Evolutionary conservation across 139 green algal genomes (phyloP).

Genomic region (Dunaliella primolecta): DNA sequence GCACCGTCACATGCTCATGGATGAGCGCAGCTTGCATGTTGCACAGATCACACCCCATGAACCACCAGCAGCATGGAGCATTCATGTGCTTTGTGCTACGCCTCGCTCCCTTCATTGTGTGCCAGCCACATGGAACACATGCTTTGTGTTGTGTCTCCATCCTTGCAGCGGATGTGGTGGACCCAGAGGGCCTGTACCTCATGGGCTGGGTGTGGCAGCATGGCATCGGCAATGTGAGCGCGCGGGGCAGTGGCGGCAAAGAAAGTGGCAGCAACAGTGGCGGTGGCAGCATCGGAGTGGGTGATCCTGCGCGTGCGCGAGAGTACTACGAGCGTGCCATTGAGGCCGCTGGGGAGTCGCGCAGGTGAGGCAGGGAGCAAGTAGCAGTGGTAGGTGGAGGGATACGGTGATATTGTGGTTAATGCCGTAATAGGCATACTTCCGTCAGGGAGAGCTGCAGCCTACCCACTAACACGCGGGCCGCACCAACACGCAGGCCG

Average conservation of each 20-base stretch:
- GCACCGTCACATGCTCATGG: not conserved
- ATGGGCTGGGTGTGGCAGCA: conserved; percentile 31
- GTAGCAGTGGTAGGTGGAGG: too few species aligned
- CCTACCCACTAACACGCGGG: too few species aligned
- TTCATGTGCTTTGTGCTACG: not conserved
- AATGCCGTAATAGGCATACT: too few species aligned
- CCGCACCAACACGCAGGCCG: too few species aligned
- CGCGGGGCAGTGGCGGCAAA: not conserved
- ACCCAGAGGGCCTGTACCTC: conserved; percentile 30
- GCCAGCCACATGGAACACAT: too few species aligned
- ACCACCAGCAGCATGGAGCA: not conserved
- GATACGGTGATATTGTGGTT: too few species aligned
- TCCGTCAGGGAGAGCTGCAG: too few species aligned
- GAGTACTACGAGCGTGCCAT: conserved; percentile 17
- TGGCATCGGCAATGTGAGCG: conserved; percentile 21
- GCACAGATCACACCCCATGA: not conserved
- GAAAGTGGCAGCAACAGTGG: not conserved
- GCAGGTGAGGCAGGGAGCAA: too few species aligned
- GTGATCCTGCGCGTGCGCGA: conserved; percentile 10
- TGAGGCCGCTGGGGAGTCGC: not conserved
- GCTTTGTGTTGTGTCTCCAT: too few species aligned
- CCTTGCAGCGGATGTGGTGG: conserved; percentile 5
- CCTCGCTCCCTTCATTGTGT: not conserved
- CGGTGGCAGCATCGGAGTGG: too few species aligned
- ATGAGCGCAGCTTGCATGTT: not conserved